Base-by-base conservation (phyloP, 257 asterid genomes). In the Scutellaria barbata region DNA sequence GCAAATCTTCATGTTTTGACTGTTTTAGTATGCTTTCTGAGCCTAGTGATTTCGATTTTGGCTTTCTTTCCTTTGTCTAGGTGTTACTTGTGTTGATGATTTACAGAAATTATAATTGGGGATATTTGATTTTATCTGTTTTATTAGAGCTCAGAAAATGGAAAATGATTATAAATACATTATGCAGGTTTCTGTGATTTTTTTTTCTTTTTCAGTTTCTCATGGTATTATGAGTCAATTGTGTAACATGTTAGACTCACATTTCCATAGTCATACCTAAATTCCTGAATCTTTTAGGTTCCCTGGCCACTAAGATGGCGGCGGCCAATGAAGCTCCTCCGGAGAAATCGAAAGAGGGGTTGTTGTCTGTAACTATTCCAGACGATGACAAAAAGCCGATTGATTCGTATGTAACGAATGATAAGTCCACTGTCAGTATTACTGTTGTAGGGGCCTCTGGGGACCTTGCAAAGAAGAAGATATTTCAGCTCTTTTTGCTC, bases 391-490 rank as follows among this genome's bases (percentile, higher is more conserved):
- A 68, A 67, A 61, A 18, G 7, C 67, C 53, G 0, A 67, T 71
- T 59, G 72, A 39, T 72, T 72, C 63, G 17, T 78, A 73, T 76
- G 16, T 42, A 9, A 70, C 73, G 43, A 77, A 52, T 30, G 80
- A 52, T 42, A 80, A 81, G 58, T 85, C 96, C 14, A 88, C 96
- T 13, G 95, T 94, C 71, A 91, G 88, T 73, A 89, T 94, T 50
- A 94, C 97, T 39, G 90, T 91, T 14, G 99, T 94, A 22, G 99
- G 99, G 55, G 99, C 99, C 55, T 94, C 99, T 10, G 99, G 99
- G 25, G 99, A 94, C 81, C 96, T 94, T 67, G 99, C 99, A 45
- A 94, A 89, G 89, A 94, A 94, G 86, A 94, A 94, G 86, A 94
- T 94, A 76, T 91, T 94, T 77, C 99, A 55, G 99, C 99, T 43